Evolutionary conservation across 2,329 filamentous ascomycete genomes (phyloP).

Genomic region (Penicillium sp.): DNA sequence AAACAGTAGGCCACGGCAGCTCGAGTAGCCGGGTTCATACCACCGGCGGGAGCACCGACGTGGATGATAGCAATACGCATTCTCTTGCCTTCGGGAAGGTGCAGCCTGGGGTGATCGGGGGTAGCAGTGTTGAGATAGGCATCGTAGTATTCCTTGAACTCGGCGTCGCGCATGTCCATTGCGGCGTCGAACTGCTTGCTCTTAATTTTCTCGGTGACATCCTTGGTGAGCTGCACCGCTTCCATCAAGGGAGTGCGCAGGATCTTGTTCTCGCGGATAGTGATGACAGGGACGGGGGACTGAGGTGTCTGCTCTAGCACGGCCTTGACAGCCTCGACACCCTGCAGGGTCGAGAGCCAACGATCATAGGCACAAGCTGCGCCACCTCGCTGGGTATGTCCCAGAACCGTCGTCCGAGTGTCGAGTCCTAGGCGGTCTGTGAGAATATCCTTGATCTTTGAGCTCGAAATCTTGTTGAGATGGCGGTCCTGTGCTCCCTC

Average conservation of each 20-base stretch:
- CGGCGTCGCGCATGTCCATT: constrained; percentile 84
- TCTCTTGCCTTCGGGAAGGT: constrained; percentile 70
- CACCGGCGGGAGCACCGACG: constrained; percentile 91
- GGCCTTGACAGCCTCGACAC: constrained; percentile 88
- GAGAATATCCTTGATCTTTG: constrained; percentile 84
- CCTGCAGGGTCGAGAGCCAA: constrained; percentile 88
- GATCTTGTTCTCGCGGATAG: constrained; percentile 97
- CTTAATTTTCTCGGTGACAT: constrained; percentile 77
- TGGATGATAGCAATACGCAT: constrained; percentile 96
- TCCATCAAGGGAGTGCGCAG: constrained; percentile 84
- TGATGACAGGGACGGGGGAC: constrained; percentile 89
- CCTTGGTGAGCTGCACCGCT: constrained; percentile 81
- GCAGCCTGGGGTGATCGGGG: constrained; percentile 67
- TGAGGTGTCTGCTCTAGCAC: constrained; percentile 86
- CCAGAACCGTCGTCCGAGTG: constrained; percentile 89
- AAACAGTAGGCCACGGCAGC: constrained; percentile 91
- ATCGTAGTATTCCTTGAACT: constrained; percentile 88
- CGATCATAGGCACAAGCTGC: constrained; percentile 90
- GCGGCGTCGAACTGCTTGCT: constrained; percentile 82
- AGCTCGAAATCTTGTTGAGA: constrained; percentile 77
- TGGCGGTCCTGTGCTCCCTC: constrained; percentile 87
- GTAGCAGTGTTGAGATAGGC: constrained; percentile 90
- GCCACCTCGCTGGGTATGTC: constrained; percentile 95
- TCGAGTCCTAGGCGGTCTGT: constrained; percentile 77
- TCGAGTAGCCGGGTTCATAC: constrained; percentile 95